These are phyloP conservation scores for Sclerotinia subarctica DNA, from an alignment of 2,329 filamentous ascomycete species.

Conservation along the genomic window DNA sequence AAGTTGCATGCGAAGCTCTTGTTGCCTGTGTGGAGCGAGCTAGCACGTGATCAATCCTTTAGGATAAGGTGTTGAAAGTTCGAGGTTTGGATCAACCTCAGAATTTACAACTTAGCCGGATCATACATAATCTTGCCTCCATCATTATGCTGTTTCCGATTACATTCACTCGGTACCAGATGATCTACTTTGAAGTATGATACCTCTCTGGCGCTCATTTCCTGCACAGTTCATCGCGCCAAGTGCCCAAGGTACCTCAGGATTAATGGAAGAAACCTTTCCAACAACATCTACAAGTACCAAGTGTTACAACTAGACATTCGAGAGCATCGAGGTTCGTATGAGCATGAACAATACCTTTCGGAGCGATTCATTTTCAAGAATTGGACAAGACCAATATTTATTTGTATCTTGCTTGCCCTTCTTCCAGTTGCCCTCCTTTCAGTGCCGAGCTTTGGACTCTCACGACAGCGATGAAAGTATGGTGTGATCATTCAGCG, in stretches of 20 bases:
- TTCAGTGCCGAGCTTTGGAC: background rate
- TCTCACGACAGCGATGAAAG: background rate
- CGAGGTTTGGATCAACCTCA: background rate
- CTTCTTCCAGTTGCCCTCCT: too few relatives aligned
- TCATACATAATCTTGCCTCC: background rate
- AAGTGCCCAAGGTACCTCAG: background rate
- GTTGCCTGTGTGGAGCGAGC: conserved; percentile 17
- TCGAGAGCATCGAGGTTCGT: background rate
- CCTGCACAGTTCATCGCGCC: background rate
- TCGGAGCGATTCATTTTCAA: background rate
- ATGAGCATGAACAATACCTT: background rate
- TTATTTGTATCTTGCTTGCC: background rate
- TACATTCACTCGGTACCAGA: background rate
- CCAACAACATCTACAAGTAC: background rate
- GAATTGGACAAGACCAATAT: background rate
- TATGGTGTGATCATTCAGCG: conserved; percentile 1
- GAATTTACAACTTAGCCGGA: background rate
- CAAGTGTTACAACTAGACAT: conserved; percentile 2
- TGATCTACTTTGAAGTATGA: background rate
- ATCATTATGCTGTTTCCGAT: background rate
- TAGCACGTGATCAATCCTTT: background rate
- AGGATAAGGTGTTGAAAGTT: background rate
- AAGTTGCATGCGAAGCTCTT: conserved; percentile 22
- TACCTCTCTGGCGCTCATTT: background rate
- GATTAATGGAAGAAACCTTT: background rate